Evolutionary conservation across 106 monocot genomes (phyloP), one percentile per base, ranked within the genome.

Genomic region (Cymbidium sinense): DNA sequence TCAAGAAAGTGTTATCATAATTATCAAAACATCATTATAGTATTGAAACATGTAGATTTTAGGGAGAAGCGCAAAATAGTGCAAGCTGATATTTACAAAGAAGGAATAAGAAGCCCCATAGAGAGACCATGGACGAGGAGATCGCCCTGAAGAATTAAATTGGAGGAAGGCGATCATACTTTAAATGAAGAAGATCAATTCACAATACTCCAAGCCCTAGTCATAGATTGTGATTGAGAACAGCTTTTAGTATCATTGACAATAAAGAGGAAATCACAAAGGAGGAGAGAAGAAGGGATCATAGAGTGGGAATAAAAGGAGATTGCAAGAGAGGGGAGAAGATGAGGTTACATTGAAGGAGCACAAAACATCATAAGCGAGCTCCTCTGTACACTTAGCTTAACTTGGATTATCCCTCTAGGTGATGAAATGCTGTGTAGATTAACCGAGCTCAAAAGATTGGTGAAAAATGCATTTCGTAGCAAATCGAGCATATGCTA

Each of bases 401-500:
- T 23, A 23, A 23, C 7, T 23, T 58, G 20, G 23, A 7, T 58
- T 58, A 7, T 5, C 1, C 58, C 52, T 15, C 21, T 55, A 10
- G 58, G 58, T 8, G n/a, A 5, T 23, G 58, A 58, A 47, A 58
- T n/a, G 58, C 21, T n/a, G 4, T n/a, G 52, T 20, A 18, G 52
- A 11, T 52, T 52, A 52, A 52, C 12, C 52, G 4, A 52, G 58
- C n/a, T 23, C n/a, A 58, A n/a, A 58, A 23, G 4, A 4, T 58
- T n/a, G 58, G 5, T 58, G 21, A 58, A 58, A 20, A 58, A 58
- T 23, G 23, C 4, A n/a, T n/a, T 58, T 6, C n/a, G 58, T 58
- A 58, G 58, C 23, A 58, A 6, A n/a, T 58, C n/a, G 58, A 58
- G 58, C 58, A n/a, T 58, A 58, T n/a, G 58, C 58, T 58, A 58